phyloP scores from a whole-genome alignment of 805 yeast species.

The Wickerhamiella spandovensis region DNA sequence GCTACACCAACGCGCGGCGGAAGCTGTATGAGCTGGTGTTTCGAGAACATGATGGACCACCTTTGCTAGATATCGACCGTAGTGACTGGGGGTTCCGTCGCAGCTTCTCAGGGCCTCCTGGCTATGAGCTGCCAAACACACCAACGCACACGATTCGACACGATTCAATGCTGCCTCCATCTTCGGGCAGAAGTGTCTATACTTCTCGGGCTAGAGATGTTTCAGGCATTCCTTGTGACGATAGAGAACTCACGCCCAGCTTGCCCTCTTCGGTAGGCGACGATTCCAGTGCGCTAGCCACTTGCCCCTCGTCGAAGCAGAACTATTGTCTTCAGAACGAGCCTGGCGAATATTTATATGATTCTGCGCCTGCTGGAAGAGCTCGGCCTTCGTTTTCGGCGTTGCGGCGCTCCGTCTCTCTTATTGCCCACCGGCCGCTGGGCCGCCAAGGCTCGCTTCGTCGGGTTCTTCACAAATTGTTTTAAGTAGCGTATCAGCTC shows the following conservation, averaged over 20 bases:
- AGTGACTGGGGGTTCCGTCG: neutral
- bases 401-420: neutral
- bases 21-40: neutral
- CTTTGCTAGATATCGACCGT: neutral
- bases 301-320: neutral
- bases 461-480: neutral
- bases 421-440: neutral
- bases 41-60: neutral
- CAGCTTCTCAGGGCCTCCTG: neutral
- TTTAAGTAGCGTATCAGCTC: too few species aligned
- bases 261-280: neutral
- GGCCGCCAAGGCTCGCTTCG: neutral
- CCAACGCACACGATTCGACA: neutral
- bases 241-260: neutral
- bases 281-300: neutral
- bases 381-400: neutral
- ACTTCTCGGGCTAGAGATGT: neutral
- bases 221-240: neutral
- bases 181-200: neutral
- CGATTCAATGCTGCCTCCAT: neutral
- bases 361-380: neutral
- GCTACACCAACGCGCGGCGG: neutral
- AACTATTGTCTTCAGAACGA: neutral
- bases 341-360: neutral
- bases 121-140: neutral